Evolutionary conservation across 75 land plant genomes (phyloP).

Genomic region (Selaginella tamariscina): DNA sequence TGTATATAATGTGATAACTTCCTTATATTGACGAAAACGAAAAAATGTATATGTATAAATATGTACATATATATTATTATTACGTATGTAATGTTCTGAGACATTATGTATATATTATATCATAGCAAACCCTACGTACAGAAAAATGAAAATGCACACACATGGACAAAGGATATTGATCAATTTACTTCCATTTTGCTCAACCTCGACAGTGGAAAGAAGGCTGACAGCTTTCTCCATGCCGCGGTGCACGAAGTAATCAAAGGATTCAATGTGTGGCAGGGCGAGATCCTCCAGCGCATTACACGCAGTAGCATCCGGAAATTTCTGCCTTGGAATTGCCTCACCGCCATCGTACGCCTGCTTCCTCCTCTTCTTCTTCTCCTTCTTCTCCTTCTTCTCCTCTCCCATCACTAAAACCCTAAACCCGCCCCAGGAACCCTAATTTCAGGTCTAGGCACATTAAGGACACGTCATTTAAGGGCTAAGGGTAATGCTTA

Average conservation of each 20-base stretch:
- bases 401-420: neutral
- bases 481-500: no score
- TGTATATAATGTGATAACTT: no score
- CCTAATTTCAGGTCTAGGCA: no score
- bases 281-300: constrained; percentile 39
- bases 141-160: no score
- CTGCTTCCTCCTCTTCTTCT: no score
- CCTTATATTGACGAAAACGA: no score
- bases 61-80: no score
- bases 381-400: neutral
- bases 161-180: constrained; percentile 94
- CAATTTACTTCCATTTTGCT: constrained; percentile 34
- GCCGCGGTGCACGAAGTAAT: constrained; percentile 57
- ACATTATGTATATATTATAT: no score
- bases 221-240: constrained; percentile 31
- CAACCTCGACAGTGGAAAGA: constrained; percentile 35
- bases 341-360: neutral
- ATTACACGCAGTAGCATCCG: neutral
- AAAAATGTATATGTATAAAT: no score
- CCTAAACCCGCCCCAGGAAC: constrained; percentile 4
- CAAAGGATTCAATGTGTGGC: constrained; percentile 82
- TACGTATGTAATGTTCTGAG: no score
- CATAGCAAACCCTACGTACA: no score
- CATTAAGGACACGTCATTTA: no score
- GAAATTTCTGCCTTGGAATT: neutral